Evolutionary conservation across 1,139 yeast genomes (phyloP).

Genomic region (Pichia sp.): DNA sequence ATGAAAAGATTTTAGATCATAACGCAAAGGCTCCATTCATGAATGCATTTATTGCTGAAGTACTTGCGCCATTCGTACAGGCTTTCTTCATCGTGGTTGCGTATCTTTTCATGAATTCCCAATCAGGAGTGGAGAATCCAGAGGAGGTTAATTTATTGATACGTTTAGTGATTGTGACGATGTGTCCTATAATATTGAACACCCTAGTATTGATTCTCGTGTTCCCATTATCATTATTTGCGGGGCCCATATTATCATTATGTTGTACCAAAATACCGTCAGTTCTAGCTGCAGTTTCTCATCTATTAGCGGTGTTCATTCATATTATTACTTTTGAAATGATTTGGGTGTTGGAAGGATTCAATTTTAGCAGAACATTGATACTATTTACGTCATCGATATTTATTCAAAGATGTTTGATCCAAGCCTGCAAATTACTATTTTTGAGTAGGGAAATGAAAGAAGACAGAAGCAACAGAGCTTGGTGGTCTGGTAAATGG

Average conservation of each 20-base stretch:
- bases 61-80: conserved; percentile 46
- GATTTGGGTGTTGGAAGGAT: conserved; percentile 60
- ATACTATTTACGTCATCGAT: conserved; percentile 56
- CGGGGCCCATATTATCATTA: conserved; percentile 43
- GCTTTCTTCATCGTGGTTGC: conserved; percentile 49
- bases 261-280: conserved; percentile 35
- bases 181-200: conserved; percentile 54
- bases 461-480: conserved; percentile 52
- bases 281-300: conserved; percentile 49
- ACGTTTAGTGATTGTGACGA: conserved; percentile 47
- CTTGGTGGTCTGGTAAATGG: conserved; percentile 94
- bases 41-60: conserved; percentile 51
- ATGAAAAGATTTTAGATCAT: conserved; percentile 18
- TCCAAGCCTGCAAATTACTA: conserved; percentile 44
- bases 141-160: conserved; percentile 50
- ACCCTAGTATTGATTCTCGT: conserved; percentile 39
- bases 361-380: conserved; percentile 55
- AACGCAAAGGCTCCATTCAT: conserved; percentile 37
- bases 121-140: conserved; percentile 53
- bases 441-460: conserved; percentile 58
- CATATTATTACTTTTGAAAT: conserved; percentile 57
- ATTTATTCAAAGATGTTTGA: conserved; percentile 51
- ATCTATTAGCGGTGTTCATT: conserved; percentile 46
- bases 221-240: conserved; percentile 45
- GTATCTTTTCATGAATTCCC: conserved; percentile 66